phyloP scores from a whole-genome alignment of 1,284 basidiomycete genomes.

The Microbotryomycetes sp. region DNA sequence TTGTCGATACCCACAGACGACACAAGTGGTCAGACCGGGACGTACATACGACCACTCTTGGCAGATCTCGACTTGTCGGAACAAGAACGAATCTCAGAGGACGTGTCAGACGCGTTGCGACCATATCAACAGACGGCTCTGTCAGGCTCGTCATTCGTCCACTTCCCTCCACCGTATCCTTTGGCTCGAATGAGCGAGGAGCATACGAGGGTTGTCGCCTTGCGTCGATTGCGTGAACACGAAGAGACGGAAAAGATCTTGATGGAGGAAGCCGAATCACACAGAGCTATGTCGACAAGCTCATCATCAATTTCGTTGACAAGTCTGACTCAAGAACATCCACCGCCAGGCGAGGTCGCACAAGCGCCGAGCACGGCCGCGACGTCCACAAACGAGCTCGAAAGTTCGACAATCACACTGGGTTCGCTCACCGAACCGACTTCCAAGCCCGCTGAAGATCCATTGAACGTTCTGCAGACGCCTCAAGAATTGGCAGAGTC shows the following conservation, averaged over 20 bases:
- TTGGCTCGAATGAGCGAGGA: conserved; percentile 78
- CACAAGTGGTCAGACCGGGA: neutral
- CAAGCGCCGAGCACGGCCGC: neutral
- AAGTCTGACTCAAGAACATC: neutral
- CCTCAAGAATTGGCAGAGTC: conserved; percentile 55
- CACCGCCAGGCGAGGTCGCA: neutral
- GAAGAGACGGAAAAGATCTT: conserved; percentile 60
- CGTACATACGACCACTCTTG: neutral
- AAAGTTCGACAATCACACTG: conserved; percentile 6
- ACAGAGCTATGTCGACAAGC: conserved; percentile 39
- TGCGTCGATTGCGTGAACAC: conserved; percentile 72
- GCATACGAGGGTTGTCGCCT: conserved; percentile 61
- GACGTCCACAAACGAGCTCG: neutral
- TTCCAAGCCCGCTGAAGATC: conserved; percentile 34
- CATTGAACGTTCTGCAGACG: conserved; percentile 32
- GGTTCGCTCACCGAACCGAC: conserved; percentile 1
- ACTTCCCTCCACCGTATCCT: conserved; percentile 82
- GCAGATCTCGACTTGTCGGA: conserved; percentile 1
- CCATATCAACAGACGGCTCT: conserved; percentile 79
- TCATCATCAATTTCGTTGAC: conserved; percentile 10
- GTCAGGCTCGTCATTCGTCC: conserved; percentile 80
- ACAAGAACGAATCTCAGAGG: conserved; percentile 10
- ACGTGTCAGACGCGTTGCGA: conserved; percentile 55
- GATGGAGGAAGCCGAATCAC: conserved; percentile 55
- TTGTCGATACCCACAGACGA: neutral